Base-by-base conservation (phyloP, 2,329 filamentous ascomycete genomes). In the Daldinia eschscholtzii region DNA sequence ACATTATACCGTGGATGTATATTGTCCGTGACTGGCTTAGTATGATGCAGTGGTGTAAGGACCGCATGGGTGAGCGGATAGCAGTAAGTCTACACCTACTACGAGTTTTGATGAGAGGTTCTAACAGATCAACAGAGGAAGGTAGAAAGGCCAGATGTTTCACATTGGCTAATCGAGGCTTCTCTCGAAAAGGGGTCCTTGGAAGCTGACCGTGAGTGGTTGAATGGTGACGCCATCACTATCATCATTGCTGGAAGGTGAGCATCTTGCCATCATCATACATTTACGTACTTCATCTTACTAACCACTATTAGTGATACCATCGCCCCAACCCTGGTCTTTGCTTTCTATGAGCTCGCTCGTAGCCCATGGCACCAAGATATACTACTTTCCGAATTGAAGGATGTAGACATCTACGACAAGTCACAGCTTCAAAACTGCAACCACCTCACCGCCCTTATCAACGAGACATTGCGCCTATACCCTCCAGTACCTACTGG, bases 381-480 rank as follows among this genome's bases (percentile, higher is more conserved):
- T 20, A 65, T 59, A 23, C 41, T 70, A 28, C 44, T 61, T 10
- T 55, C 50, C 2, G 60, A 67, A 18, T 57, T 70, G 2, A 15
- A 59, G 33, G 41, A 52, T 15, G 15, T 71, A 18, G 41, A 74
- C 39, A 66, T 70, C 2, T 67, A 71, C 23, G 65, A 74, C 55
- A 61, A 3, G 15, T 33, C 9, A 13, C 58, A 70, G 23, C 65
- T 74, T 39, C 65, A 70, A 41, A 35, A 37, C 7, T 72, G 70
- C 48, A 18, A 20, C 5, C 44, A 71, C 18, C 61, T 80, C 1
- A 75, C 74, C 9, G 77, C 76, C 0, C 56, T 78, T 9, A 76
- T 79, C 26, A 73, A 75, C 20, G 78, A 80, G 58, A 76, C 76
- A 0, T 63, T 80, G 30, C 71, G 78, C 0, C 53, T 79, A 7